Base-by-base conservation (phyloP, 345 rosid species). In the Boechera divaricarpa region DNA sequence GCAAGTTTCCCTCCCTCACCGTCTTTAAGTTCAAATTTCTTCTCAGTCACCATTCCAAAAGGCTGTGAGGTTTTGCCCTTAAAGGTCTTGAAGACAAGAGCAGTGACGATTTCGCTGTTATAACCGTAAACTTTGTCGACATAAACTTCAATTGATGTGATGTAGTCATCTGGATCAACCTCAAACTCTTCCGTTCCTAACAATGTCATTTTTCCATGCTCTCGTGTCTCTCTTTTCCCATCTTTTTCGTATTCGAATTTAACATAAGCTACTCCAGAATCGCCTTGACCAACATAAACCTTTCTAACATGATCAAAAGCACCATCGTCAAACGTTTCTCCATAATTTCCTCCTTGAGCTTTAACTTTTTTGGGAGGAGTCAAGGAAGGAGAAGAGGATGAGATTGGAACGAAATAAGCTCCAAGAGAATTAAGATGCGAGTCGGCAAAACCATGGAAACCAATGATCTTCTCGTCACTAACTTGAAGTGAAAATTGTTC, bases 391-490 rank as follows among this genome's bases (percentile, higher is more conserved):
- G 70, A 29, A n/a, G 70, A 49, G 4, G 69, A 45, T 1, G 75
- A 32, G 11, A 51, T 53, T 0, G 75, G 75, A 11, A 16, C 47
- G 13, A 79, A 74, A 16, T 79, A 74, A 39, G 74, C 79, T 68
- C 82, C 79, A 45, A 79, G 64, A 53, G 79, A 62, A 36, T 36
- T 69, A 44, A 79, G n/a, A 18, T 54, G 41, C 5, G 51, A 7
- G 3, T 31, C 74, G 2, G 67, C 33, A 1, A 68, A 72, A 5
- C 82, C 78, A 47, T 74, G 82, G 13, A 79, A 79, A 3, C 79
- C 72, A 5, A 79, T 33, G 6, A 79, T 79, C 71, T 74, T 79
- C 57, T 74, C 69, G 16, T 73, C 70, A 7, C 68, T 74, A 16
- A 62, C 75, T 51, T 54, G 6, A 36, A 74, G 79, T 52, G 69